phyloP scores from a whole-genome alignment of 2,329 filamentous ascomycete genomes.

The Emericellopsis cladophorae region DNA sequence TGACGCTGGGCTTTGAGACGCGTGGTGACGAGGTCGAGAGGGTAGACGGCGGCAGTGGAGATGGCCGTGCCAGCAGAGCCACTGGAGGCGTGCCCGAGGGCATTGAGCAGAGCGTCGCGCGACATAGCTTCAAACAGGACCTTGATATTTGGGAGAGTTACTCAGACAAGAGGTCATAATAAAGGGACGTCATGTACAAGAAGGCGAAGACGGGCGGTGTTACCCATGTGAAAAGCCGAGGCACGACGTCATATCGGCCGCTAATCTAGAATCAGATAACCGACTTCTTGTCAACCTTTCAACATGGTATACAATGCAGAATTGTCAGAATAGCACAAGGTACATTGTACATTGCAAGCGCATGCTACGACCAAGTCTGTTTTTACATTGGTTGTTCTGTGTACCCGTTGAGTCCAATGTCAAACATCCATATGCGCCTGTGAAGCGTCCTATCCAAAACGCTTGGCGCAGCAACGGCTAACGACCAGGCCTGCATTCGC shows the following conservation, averaged over 20 bases:
- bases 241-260: constrained; percentile 3
- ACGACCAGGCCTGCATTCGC: no score
- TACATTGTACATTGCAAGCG: no score
- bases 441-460: no score
- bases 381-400: no score
- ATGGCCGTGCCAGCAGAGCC: constrained; percentile 68
- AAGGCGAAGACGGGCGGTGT: no score
- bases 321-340: not conserved
- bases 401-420: no score
- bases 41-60: constrained; percentile 69
- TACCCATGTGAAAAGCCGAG: not conserved
- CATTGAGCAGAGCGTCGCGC: constrained; percentile 39
- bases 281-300: not conserved
- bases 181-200: no score
- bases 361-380: no score
- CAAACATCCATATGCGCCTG: no score
- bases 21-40: constrained; percentile 70
- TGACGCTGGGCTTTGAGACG: constrained; percentile 68
- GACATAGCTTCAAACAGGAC: not conserved
- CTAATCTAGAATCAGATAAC: not conserved
- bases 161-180: not conserved
- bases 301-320: not conserved
- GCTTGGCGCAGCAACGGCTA: no score
- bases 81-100: constrained; percentile 70
- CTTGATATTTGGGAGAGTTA: not conserved